phyloP scores from a whole-genome alignment of 1,284 basidiomycete genomes.

The Phenoliferia sp. region DNA sequence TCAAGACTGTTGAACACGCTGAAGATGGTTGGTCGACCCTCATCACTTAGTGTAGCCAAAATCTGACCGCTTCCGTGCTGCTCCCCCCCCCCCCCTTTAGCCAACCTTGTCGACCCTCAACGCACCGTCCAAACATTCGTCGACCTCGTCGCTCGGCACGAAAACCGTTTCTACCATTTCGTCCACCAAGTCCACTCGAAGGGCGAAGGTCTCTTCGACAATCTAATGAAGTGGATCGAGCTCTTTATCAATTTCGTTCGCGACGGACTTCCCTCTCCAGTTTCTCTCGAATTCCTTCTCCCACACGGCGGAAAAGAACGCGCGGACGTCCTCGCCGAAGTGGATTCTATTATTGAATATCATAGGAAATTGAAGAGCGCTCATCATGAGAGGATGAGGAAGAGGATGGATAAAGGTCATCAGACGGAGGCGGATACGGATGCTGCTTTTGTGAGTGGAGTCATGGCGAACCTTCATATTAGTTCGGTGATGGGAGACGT shows the following conservation, averaged over 20 bases:
- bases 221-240: slow-evolving; percentile 95
- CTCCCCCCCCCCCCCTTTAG: slow-evolving; percentile 46
- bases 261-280: slow-evolving; percentile 61
- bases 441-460: slow-evolving; percentile 67
- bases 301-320: slow-evolving; percentile 74
- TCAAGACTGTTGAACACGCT: slow-evolving; percentile 84
- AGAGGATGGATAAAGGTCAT: slow-evolving; percentile 60
- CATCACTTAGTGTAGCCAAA: neutral
- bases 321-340: slow-evolving; percentile 67
- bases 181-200: slow-evolving; percentile 99
- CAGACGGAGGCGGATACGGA: slow-evolving; percentile 71
- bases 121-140: slow-evolving; percentile 89
- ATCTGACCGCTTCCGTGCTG: too few relatives aligned
- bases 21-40: slow-evolving; percentile 69
- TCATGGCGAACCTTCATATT: slow-evolving; percentile 73
- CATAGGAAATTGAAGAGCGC: slow-evolving; percentile 88
- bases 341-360: slow-evolving; percentile 79
- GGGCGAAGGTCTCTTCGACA: slow-evolving; percentile 88
- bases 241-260: slow-evolving; percentile 86
- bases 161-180: slow-evolving; percentile 92
- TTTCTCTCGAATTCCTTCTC: slow-evolving; percentile 80
- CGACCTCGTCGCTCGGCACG: slow-evolving; percentile 87
- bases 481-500: slow-evolving; percentile 73
- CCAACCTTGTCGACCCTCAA: slow-evolving; percentile 75
- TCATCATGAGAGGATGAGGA: slow-evolving; percentile 79